These are phyloP conservation scores for Aurantiochytrium sp. DNA, from an alignment of 108 stramenopile species.

Conservation along the genomic window DNA sequence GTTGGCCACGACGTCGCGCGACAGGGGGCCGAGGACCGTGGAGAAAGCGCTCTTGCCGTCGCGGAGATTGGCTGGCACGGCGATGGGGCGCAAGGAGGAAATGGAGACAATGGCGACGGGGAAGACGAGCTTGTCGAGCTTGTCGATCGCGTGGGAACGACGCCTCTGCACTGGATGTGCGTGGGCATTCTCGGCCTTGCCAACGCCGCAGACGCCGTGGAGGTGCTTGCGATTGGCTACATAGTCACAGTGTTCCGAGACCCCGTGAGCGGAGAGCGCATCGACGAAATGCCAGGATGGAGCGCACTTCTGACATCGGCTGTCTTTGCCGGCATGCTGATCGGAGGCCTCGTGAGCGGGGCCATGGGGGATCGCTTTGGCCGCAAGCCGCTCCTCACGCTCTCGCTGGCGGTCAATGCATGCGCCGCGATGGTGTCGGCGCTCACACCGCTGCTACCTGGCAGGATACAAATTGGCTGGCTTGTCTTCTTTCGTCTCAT, in stretches of 20 bases:
- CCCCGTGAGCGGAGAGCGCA: conserved; percentile 27
- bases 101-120: neutral
- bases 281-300: conserved; percentile 23
- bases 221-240: conserved; percentile 48
- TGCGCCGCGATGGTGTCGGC: conserved; percentile 32
- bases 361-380: conserved; percentile 31
- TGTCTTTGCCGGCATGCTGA: conserved; percentile 48
- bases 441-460: conserved; percentile 32
- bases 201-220: conserved; percentile 55
- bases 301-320: conserved; percentile 34
- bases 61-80: no score
- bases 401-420: conserved; percentile 35
- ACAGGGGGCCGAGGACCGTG: no score
- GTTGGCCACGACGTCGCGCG: no score
- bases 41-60: no score
- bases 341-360: conserved; percentile 42
- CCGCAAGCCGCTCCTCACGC: conserved; percentile 22
- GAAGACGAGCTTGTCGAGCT: neutral
- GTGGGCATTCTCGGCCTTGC: conserved; percentile 34
- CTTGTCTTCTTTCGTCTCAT: conserved; percentile 24
- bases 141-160: neutral
- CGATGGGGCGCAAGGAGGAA: no score
- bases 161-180: neutral
- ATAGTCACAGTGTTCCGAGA: conserved; percentile 33
- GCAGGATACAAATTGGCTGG: neutral